Percentiles rank a stretch among this genome's conserved stretches.
Conservation (phyloP, 176 grass and related monocot species). For the Raddia guianensis region DNA sequence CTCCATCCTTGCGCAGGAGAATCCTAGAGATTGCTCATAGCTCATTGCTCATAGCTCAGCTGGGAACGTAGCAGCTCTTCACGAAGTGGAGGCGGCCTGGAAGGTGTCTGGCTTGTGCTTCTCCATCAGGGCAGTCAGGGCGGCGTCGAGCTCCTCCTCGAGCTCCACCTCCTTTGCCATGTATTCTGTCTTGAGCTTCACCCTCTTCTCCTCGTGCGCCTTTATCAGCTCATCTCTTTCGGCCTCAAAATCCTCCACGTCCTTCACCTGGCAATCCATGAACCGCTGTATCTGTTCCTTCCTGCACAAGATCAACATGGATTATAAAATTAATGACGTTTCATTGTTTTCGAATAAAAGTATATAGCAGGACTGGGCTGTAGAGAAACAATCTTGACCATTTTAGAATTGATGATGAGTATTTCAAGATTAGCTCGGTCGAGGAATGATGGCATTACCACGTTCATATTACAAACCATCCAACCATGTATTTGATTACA, state of each 20-base stretch:
- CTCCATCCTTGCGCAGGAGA: not conserved
- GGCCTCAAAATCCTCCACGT: constrained; percentile 53
- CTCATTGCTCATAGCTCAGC: not conserved
- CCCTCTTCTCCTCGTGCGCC: constrained; percentile 55
- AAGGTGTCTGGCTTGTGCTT: constrained; percentile 69
- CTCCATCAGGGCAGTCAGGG: constrained; percentile 63
- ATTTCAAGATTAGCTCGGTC: not conserved
- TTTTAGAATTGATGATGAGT: not conserved
- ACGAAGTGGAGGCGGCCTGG: constrained; percentile 48
- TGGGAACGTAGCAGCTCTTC: not conserved
- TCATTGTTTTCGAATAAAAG: not conserved
- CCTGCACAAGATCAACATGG: constrained; percentile 37
- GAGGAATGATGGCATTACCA: not conserved
- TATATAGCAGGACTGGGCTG: not conserved
- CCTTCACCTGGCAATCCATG: constrained; percentile 68
- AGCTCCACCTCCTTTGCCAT: constrained; percentile 65
- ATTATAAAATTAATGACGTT: not conserved
- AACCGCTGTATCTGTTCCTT: constrained; percentile 63
- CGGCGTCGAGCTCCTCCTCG: constrained; percentile 56
- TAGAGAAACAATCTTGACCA: not conserved
- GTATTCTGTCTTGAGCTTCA: constrained; percentile 59
- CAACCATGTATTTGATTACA: not conserved
- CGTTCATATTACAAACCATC: not conserved
- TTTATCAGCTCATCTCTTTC: constrained; percentile 59
- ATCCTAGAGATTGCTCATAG: not conserved